These are phyloP conservation scores for Xylaria sp. DNA, from an alignment of 2,329 filamentous ascomycete genomes.

Conservation along the genomic window DNA sequence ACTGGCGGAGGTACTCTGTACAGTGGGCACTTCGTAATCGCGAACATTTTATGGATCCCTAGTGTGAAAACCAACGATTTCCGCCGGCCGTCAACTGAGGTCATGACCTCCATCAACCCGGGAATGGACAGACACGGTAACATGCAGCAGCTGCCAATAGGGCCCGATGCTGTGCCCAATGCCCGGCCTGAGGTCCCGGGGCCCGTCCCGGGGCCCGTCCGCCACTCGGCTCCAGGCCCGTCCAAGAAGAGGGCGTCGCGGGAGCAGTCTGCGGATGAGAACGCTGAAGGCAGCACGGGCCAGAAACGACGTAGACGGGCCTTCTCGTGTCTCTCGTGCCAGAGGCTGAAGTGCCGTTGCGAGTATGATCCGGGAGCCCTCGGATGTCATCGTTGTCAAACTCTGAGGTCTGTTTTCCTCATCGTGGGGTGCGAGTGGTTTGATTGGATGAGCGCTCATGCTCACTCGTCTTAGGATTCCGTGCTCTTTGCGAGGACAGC, in stretches of 20 bases:
- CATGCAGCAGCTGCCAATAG: slow-evolving; percentile 1
- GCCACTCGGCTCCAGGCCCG: background rate
- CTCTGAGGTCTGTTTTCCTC: slow-evolving; percentile 24
- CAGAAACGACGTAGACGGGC: slow-evolving; percentile 28
- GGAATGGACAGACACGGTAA: background rate
- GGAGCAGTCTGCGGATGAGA: slow-evolving; percentile 14
- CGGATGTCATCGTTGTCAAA: slow-evolving; percentile 30
- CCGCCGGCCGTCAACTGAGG: slow-evolving; percentile 16
- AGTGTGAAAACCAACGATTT: slow-evolving; percentile 20
- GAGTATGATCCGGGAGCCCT: slow-evolving; percentile 27
- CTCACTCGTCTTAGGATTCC: slow-evolving; percentile 20
- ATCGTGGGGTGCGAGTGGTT: background rate
- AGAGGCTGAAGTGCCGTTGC: slow-evolving; percentile 30
- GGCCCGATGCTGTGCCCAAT: slow-evolving; percentile 2
- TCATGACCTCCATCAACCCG: background rate
- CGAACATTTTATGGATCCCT: background rate
- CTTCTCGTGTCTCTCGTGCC: slow-evolving; percentile 30
- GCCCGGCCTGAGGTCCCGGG: background rate
- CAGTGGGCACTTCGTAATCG: background rate
- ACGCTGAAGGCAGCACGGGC: slow-evolving; percentile 4
- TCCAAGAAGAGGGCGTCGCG: slow-evolving; percentile 16
- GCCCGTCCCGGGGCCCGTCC: slow-evolving; percentile 1
- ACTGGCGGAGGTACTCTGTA: background rate
- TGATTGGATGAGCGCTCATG: slow-evolving; percentile 3
- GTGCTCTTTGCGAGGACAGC: slow-evolving; percentile 26